Conservation (phyloP, 2,329 filamentous ascomycete genomes). For the Moelleriella libera region DNA sequence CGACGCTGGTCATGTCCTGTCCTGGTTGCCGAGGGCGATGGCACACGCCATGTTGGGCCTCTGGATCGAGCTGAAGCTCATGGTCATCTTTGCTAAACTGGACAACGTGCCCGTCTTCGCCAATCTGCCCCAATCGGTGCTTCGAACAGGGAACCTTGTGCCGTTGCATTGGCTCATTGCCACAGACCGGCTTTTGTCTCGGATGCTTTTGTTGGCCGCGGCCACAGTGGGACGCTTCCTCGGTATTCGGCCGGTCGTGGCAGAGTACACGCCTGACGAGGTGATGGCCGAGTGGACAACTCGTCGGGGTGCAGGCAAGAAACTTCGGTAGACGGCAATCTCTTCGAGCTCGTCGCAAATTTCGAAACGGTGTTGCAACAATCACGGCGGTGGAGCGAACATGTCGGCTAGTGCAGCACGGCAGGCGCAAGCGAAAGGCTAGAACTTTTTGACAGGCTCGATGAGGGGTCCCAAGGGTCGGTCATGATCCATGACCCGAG, state of each 20-base stretch:
- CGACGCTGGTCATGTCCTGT: background rate
- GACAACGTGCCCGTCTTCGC: conserved; percentile 17
- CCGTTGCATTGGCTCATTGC: background rate
- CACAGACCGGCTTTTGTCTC: conserved; percentile 5
- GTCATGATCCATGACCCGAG: too few relatives aligned
- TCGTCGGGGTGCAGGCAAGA: too few relatives aligned
- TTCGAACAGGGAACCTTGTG: conserved; percentile 1
- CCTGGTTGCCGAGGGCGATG: conserved; percentile 4
- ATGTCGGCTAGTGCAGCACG: too few relatives aligned
- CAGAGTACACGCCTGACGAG: conserved; percentile 4
- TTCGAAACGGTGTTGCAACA: too few relatives aligned
- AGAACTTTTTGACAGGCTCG: too few relatives aligned
- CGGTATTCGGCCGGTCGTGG: conserved; percentile 3
- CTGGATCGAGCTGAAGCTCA: conserved; percentile 16
- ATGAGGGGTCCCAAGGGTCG: too few relatives aligned
- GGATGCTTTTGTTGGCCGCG: conserved; percentile 4
- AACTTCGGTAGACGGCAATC: too few relatives aligned
- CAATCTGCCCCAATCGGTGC: conserved; percentile 2
- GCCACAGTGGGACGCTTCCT: conserved; percentile 4
- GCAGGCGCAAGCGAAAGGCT: too few relatives aligned
- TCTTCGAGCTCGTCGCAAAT: too few relatives aligned
- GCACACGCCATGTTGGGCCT: conserved; percentile 9
- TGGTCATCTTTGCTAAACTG: conserved; percentile 12
- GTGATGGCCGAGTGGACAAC: conserved; percentile 2
- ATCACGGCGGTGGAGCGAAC: too few relatives aligned